Evolutionary conservation across 2,329 filamentous ascomycete genomes (phyloP).

Genomic region (Macrophomina tecta): DNA sequence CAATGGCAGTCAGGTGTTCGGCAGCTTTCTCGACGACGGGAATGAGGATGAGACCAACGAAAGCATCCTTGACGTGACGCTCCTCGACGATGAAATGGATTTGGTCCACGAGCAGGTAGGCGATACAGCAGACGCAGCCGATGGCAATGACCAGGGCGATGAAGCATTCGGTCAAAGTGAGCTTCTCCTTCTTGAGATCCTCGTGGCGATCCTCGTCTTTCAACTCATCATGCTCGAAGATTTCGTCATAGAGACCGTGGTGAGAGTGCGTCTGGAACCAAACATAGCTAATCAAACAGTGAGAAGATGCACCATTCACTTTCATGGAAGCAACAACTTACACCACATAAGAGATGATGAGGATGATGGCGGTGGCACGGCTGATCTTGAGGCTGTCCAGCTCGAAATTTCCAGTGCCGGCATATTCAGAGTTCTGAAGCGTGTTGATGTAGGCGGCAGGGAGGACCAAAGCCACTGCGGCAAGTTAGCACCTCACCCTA

Average conservation of each 20-base stretch:
- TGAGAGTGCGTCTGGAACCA: conserved; percentile 79
- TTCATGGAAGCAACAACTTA: conserved; percentile 2
- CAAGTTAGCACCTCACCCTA: conserved; percentile 30
- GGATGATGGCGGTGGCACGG: conserved; percentile 71
- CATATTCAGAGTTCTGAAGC: conserved; percentile 36
- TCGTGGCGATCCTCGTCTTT: conserved; percentile 68
- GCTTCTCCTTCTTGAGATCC: conserved; percentile 67
- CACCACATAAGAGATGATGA: conserved; percentile 68
- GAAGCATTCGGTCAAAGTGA: conserved; percentile 76
- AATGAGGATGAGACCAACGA: conserved; percentile 76
- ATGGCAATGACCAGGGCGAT: conserved; percentile 70
- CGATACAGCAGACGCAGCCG: conserved; percentile 73
- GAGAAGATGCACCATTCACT: neutral
- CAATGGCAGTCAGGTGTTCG: conserved; percentile 82
- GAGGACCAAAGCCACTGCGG: conserved; percentile 54
- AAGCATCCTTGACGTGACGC: conserved; percentile 56
- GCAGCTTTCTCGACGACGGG: conserved; percentile 85
- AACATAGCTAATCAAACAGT: conserved; percentile 48
- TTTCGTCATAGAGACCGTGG: conserved; percentile 76
- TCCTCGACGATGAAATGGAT: conserved; percentile 67
- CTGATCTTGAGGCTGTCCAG: conserved; percentile 69
- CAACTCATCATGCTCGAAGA: conserved; percentile 74
- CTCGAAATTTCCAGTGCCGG: conserved; percentile 33
- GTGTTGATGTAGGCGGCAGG: conserved; percentile 61
- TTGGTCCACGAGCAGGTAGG: conserved; percentile 74